Evolutionary conservation across 2,329 filamentous ascomycete genomes (phyloP).

Genomic region (Ophiocordyceps camponoti-saundersi): DNA sequence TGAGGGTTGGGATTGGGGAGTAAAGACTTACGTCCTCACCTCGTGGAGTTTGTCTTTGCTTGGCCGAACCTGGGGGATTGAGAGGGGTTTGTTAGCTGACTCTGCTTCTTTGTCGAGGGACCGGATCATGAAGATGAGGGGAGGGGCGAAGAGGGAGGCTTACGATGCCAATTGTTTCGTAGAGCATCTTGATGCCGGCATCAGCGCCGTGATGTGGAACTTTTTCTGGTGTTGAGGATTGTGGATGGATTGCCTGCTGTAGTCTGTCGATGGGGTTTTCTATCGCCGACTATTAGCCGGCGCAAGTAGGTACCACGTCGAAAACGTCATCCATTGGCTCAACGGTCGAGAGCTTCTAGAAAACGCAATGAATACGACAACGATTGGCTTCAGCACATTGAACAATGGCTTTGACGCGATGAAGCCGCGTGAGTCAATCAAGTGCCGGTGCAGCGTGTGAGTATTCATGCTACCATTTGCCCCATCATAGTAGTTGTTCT

Average conservation of each 20-base stretch:
- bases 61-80: slow-evolving; percentile 57
- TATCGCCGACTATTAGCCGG: background rate
- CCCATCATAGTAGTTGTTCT: slow-evolving; percentile 24
- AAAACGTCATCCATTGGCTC: too few relatives aligned
- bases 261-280: background rate
- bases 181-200: slow-evolving; percentile 55
- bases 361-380: background rate
- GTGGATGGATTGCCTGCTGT: background rate
- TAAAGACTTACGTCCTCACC: slow-evolving; percentile 86
- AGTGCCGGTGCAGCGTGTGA: too few relatives aligned
- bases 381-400: too few relatives aligned
- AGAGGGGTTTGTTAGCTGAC: slow-evolving; percentile 4
- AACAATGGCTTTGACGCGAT: too few relatives aligned
- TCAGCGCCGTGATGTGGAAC: slow-evolving; percentile 7
- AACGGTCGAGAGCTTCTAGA: too few relatives aligned
- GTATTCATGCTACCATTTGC: background rate
- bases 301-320: too few relatives aligned
- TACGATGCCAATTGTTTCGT: slow-evolving; percentile 94
- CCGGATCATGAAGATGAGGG: background rate
- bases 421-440: too few relatives aligned
- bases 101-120: background rate
- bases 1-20: too few relatives aligned
- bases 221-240: background rate
- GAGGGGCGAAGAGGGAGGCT: slow-evolving; percentile 14
- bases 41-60: slow-evolving; percentile 73